Evolutionary conservation across 2,329 filamentous ascomycete genomes (phyloP), one percentile per base, ranked within the genome.

Genomic region (Mariannaea sp.): DNA sequence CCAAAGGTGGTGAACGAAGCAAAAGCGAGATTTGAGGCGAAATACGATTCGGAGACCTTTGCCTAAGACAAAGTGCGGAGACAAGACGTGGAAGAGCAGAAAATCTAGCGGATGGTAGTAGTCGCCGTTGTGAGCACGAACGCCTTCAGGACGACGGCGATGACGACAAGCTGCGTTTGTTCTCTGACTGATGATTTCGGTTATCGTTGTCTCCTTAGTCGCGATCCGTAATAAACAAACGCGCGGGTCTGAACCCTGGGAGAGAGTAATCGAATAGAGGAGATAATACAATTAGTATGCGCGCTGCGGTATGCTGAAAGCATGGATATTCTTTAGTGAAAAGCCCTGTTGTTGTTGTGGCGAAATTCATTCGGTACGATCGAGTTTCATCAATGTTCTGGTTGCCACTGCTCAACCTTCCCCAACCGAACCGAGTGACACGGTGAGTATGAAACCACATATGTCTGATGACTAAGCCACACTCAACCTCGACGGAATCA

Each of bases 261-360:
- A 32, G 30, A 5, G 30, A 12, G 10, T 13, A 32, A 32, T 32
- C 30, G 12, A 14, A 32, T 13, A 6, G n/a, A 32, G 6, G 30
- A 32, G 30, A 13, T 6, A 13, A 32, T 32, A 13, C 30, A 14
- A 8, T 5, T 8, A 24, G 8, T 24, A 8, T n/a, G n/a, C n/a
- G n/a, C n/a, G n/a, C n/a, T n/a, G n/a, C n/a, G n/a, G 8, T 8
- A 24, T 5, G 22, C 22, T 24, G 22, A n/a, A n/a, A n/a, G n/a
- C n/a, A 24, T 24, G 33, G 44, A n/a, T 26, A 26, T 39, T 12
- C 27, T 20, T 16, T 14, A 43, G 36, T 14, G 24, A 8, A 22
- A 24, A 5, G 32, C 22, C 20, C 41, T 42, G 49, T 47, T 49
- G 51, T 35, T 54, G 51, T 54, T 54, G 48, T 39, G 51, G 33